Conservation (phyloP, 768 basidiomycete genomes). For the Flagelloscypha sp. region DNA sequence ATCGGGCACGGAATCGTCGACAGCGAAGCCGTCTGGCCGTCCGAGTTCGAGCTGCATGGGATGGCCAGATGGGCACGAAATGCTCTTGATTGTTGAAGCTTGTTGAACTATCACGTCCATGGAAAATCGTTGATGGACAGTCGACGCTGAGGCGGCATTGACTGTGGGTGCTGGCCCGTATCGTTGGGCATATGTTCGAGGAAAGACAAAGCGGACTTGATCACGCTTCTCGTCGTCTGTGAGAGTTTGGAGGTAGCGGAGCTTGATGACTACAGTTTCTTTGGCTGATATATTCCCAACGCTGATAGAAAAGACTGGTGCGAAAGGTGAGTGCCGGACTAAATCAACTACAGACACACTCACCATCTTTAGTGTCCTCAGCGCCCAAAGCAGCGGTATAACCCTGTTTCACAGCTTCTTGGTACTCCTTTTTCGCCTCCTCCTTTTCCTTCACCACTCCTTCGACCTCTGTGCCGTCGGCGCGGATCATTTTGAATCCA, state of each 20-base stretch:
- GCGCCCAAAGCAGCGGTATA: slow-evolving; percentile 37
- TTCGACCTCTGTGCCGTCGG: slow-evolving; percentile 32
- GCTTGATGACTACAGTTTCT: slow-evolving; percentile 27
- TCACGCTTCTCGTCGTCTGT: slow-evolving; percentile 40
- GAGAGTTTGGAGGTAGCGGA: slow-evolving; percentile 46
- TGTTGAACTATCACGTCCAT: slow-evolving; percentile 42
- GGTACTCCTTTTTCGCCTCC: slow-evolving; percentile 31
- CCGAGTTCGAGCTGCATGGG: slow-evolving; percentile 27
- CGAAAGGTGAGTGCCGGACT: not conserved
- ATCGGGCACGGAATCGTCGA: slow-evolving; percentile 30
- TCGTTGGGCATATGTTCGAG: slow-evolving; percentile 39
- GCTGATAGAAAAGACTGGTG: slow-evolving; percentile 50
- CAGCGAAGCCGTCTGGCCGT: slow-evolving; percentile 27
- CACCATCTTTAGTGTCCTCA: slow-evolving; percentile 44
- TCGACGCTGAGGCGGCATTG: slow-evolving; percentile 23
- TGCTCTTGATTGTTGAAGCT: slow-evolving; percentile 30
- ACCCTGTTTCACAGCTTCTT: slow-evolving; percentile 31
- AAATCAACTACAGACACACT: slow-evolving; percentile 13
- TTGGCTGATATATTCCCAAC: slow-evolving; percentile 42
- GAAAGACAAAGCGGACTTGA: slow-evolving; percentile 49
- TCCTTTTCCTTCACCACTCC: slow-evolving; percentile 44
- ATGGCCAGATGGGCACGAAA: slow-evolving; percentile 30
- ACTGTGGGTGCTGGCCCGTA: slow-evolving; percentile 40
- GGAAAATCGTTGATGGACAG: slow-evolving; percentile 25
- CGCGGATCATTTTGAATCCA: slow-evolving; percentile 40